These are phyloP conservation scores for Candida sithepensis DNA, from an alignment of 805 yeast species.

Conservation along the genomic window DNA sequence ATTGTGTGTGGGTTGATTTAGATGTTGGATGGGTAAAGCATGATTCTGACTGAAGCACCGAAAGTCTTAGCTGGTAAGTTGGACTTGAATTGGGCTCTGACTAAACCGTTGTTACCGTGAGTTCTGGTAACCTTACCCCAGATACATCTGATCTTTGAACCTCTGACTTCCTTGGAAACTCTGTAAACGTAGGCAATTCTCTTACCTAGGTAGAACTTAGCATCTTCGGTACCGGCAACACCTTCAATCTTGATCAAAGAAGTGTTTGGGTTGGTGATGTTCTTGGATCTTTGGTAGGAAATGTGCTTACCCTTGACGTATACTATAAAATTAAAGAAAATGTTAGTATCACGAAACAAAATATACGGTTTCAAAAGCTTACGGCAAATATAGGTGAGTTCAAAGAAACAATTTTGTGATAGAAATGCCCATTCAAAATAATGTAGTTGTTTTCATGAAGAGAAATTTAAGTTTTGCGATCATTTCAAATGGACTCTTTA, in stretches of 20 bases:
- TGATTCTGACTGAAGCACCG: slow-evolving; percentile 99
- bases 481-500: no score
- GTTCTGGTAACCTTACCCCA: slow-evolving; percentile 99
- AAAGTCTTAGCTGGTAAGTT: slow-evolving; percentile 99
- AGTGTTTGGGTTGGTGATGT: slow-evolving; percentile 95
- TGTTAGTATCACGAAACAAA: slow-evolving; percentile 20
- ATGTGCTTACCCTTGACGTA: slow-evolving; percentile 99
- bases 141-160: slow-evolving; percentile 98
- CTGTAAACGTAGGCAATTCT: slow-evolving; percentile 99
- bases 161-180: slow-evolving; percentile 96
- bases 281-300: slow-evolving; percentile 99
- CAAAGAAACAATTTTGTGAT: no score
- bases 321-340: slow-evolving; percentile 44
- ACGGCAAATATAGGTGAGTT: no score
- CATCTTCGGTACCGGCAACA: slow-evolving; percentile 87
- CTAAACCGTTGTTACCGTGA: slow-evolving; percentile 98
- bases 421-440: no score
- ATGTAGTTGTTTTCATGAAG: no score
- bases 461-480: no score
- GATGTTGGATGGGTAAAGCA: slow-evolving; percentile 99
- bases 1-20: slow-evolving; percentile 39
- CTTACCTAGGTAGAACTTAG: slow-evolving; percentile 99
- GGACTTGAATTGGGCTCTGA: slow-evolving; percentile 98
- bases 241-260: slow-evolving; percentile 97
- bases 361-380: no score